phyloP scores from a whole-genome alignment of 2,329 filamentous ascomycete genomes.

The Exutisphaerella laricina region DNA sequence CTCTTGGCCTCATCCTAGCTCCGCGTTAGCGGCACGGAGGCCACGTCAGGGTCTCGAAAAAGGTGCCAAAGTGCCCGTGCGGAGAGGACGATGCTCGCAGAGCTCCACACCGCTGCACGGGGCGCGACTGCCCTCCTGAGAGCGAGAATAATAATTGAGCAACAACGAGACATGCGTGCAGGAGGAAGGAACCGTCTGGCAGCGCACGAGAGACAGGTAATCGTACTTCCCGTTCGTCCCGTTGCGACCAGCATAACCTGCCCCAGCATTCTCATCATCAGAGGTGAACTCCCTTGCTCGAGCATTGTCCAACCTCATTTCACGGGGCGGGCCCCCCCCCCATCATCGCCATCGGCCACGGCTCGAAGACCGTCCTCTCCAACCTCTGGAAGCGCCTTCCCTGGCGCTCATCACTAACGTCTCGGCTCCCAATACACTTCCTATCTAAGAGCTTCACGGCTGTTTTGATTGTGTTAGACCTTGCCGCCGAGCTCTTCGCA shows the following conservation, averaged over 20 bases:
- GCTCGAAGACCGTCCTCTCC: constrained; percentile 8
- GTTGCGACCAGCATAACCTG: constrained; percentile 9
- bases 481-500: no score
- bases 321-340: constrained; percentile 21
- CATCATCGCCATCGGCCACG: constrained; percentile 18
- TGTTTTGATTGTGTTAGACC: constrained; percentile 16
- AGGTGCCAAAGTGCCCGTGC: background rate
- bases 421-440: constrained; percentile 10
- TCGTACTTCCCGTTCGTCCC: constrained; percentile 6
- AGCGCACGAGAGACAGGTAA: no score
- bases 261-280: constrained; percentile 11
- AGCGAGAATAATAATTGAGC: no score
- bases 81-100: constrained; percentile 1
- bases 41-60: constrained; percentile 5
- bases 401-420: constrained; percentile 11
- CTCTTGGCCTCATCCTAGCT: no score
- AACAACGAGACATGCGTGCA: no score
- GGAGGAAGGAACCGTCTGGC: no score
- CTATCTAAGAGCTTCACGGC: constrained; percentile 9
- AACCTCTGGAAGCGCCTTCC: constrained; percentile 14
- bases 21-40: no score
- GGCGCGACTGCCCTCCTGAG: no score
- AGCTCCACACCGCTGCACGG: no score
- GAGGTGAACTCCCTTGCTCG: constrained; percentile 19
- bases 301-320: constrained; percentile 28